Base-by-base conservation (phyloP, 805 yeast species). In the Teunomyces funiuensis region DNA sequence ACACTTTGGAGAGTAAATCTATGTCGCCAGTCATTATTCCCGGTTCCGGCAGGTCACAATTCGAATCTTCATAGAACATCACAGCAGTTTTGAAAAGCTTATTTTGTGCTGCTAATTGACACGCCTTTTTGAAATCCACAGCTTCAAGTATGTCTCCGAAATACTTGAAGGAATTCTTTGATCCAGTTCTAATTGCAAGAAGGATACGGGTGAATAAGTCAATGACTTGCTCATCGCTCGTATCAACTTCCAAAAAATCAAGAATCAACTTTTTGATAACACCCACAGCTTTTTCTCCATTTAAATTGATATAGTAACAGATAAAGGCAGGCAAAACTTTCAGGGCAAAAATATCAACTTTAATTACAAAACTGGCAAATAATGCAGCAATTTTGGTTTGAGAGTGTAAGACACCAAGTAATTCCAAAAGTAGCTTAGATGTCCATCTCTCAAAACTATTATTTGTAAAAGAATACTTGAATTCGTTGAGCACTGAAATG, bases 31-130 rank as follows among this genome's bases (percentile, higher is more conserved):
- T 44, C 33, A 52, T 53, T n/a, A 17, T 27, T 6, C 31, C 23
- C 1, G 30, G 8, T 15, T 7, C 17, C 10, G 11, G 28, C 9
- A 15, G 6, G n/a, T 31, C 15, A 31, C 28, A 41, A 14, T 40
- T 39, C 43, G 47, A 34, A 39, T 77, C 81, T 46, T 79, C 85
- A 40, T 73, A 61, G 3, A 79, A 42, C 70, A 79, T 54, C 28
- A 77, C 53, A 0, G 80, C 69, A 1, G 79, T 63, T 42, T 70
- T 68, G 20, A 69, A 65, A 34, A 61, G 57, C 5, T 59, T 58
- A 7, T 60, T 57, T 5, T 51, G 43, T 3, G 61, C 42, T 1
- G 79, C 71, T 4, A 69, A 51, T 9, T 51, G 22, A 42, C 55
- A 67, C 2, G 71, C 47, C 2, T 36, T 28, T 1, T 41, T 39